Evolutionary conservation across 2,329 filamentous ascomycete genomes (phyloP), one percentile per base, ranked within the genome.

Genomic region (Fusarium coffeatum): DNA sequence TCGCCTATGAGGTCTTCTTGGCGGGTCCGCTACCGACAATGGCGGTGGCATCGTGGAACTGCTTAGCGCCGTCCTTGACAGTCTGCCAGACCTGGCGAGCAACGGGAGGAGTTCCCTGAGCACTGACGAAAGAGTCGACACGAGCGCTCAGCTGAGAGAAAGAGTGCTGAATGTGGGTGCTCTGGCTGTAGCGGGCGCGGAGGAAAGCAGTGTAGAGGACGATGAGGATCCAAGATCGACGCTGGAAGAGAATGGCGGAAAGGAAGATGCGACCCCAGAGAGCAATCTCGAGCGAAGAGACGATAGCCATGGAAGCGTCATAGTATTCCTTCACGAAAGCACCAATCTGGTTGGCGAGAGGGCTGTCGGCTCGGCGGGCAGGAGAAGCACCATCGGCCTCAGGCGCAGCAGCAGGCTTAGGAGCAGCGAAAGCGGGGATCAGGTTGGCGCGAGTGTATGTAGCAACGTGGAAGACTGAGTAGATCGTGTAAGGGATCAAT

Each of bases 261-360:
- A 94, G 82, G 50, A 97, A 78, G 58, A 99, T 84, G 77, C 96
- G 93, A 81, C 92, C 84, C 90, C 94, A 97, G 64, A 98, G 89
- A 42, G 88, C 83, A 73, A 98, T 93, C 84, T 99, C 96, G 63
- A 99, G 92, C 48, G 86, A 85, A 40, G 95, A 92, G 32, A 99
- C 96, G 66, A 98, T 85, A 61, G 92, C 93, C 96, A 99, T 99
- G 81, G 93, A 97, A 66, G 89, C 84, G 80, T 99, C 96, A 79
- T 99, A 99, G 88, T 98, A 98, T 80, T 94, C 89, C 89, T 98
- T 98, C 80, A 99, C 94, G 77, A 99, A 99, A 76, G 87, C 87
- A 74, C 94, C 94, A 80, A 99, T 97, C 73, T 86, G 88, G 68
- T 98, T 94, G 56, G 92, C 90, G 59, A 94, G 82, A 45, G 90